These are phyloP conservation scores for Syncephalastrum contaminatum DNA, from an alignment of 371 early-diverging fungal species.

Conservation along the genomic window DNA sequence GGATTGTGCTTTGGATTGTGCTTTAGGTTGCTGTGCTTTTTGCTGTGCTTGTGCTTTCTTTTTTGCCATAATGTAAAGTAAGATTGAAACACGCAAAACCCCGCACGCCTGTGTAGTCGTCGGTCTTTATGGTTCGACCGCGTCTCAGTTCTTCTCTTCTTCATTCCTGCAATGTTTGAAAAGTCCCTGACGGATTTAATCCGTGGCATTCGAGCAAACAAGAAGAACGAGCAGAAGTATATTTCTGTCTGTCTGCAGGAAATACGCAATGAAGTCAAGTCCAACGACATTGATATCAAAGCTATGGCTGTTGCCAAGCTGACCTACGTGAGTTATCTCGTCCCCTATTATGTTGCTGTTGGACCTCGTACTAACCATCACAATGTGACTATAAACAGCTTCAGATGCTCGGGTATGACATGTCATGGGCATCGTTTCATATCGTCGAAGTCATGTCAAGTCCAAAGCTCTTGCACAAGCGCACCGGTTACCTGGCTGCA, in stretches of 20 bases:
- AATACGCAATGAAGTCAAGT: slow-evolving; percentile 83
- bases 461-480: slow-evolving; percentile 80
- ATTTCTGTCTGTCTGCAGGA: slow-evolving; percentile 83
- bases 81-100: no score
- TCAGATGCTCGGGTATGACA: slow-evolving; percentile 96
- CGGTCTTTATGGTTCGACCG: no score
- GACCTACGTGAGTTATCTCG: slow-evolving; percentile 56
- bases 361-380: neutral
- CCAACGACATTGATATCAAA: slow-evolving; percentile 84
- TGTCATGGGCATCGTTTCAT: slow-evolving; percentile 96
- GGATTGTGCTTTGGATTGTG: no score
- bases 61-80: no score
- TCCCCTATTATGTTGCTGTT: neutral
- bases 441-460: slow-evolving; percentile 97
- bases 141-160: no score
- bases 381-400: slow-evolving; percentile 49
- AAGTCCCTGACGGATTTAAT: slow-evolving; percentile 86
- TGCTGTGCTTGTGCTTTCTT: no score
- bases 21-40: no score
- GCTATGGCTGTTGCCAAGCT: slow-evolving; percentile 89
- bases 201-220: slow-evolving; percentile 92
- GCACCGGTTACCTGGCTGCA: slow-evolving; percentile 92
- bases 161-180: slow-evolving; percentile 65
- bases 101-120: no score
- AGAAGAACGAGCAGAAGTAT: slow-evolving; percentile 86